Conservation (phyloP, 2,329 filamentous ascomycete species). For the Thielaviopsis euricoi region DNA sequence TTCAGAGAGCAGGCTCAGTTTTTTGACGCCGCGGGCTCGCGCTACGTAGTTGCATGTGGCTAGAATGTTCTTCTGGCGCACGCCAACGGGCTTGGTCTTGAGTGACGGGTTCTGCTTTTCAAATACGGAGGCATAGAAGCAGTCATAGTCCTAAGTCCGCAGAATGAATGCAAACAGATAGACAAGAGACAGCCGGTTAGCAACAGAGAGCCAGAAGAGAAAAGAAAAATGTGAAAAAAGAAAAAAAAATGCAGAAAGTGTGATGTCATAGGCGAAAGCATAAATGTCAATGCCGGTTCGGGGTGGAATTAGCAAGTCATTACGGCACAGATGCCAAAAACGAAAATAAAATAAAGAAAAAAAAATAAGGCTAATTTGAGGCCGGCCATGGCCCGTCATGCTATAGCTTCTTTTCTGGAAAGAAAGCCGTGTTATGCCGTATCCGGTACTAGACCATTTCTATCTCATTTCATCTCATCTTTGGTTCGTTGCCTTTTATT, state of each 20-base stretch:
- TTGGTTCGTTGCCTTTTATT: too few species aligned
- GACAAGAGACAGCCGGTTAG: not conserved
- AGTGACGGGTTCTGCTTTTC: conserved; percentile 65
- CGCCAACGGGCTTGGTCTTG: conserved; percentile 57
- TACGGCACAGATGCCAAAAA: not conserved
- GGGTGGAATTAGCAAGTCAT: not conserved
- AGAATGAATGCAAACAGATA: not conserved
- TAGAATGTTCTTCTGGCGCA: conserved; percentile 85
- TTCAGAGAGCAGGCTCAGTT: conserved; percentile 73
- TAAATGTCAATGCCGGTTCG: not conserved
- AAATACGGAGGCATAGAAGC: conserved; percentile 87
- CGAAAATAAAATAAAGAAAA: too few species aligned
- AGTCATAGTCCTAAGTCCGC: conserved; percentile 74
- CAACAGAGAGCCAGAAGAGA: too few species aligned
- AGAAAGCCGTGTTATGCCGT: too few species aligned
- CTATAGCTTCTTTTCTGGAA: too few species aligned
- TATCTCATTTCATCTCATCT: too few species aligned
- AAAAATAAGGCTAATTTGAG: too few species aligned
- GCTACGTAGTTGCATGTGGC: conserved; percentile 93
- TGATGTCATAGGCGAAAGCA: not conserved
- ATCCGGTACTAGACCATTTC: too few species aligned
- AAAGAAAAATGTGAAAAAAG: not conserved
- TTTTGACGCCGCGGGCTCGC: conserved; percentile 53
- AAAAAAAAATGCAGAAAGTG: not conserved
- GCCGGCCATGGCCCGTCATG: too few species aligned